Conservation (phyloP, 2,329 filamentous ascomycete species). For the Curvularia hawaiiensis region DNA sequence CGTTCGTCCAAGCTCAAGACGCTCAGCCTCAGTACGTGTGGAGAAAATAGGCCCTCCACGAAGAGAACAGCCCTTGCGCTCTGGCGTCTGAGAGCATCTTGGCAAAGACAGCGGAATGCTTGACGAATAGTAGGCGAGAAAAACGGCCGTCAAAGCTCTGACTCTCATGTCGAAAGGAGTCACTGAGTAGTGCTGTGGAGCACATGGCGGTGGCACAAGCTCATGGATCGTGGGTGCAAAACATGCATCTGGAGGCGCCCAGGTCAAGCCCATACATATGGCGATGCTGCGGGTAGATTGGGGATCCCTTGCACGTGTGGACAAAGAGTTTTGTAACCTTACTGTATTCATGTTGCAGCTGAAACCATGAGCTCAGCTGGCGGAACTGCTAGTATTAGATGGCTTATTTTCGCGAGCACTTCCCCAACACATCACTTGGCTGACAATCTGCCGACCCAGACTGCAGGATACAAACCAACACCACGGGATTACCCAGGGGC, state of each 20-base stretch:
- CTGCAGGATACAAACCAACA: not conserved
- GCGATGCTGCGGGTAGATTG: constrained; percentile 17
- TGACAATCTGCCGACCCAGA: not conserved
- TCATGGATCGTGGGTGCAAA: constrained; percentile 11
- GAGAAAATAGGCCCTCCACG: constrained; percentile 25
- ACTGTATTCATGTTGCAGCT: constrained; percentile 27
- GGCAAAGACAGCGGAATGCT: constrained; percentile 11
- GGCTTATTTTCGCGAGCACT: constrained; percentile 10
- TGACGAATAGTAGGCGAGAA: constrained; percentile 23
- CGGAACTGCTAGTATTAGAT: constrained; percentile 17
- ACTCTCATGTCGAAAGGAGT: constrained; percentile 10
- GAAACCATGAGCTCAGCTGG: constrained; percentile 30
- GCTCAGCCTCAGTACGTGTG: constrained; percentile 40
- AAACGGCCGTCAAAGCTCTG: constrained; percentile 19
- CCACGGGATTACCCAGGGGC: not conserved
- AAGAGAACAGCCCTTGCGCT: constrained; percentile 20
- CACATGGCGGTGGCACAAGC: constrained; percentile 35
- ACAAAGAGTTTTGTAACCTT: constrained; percentile 24
- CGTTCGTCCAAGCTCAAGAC: constrained; percentile 22
- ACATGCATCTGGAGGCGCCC: constrained; percentile 15
- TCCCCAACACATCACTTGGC: constrained; percentile 3
- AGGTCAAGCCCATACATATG: constrained; percentile 18
- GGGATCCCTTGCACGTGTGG: constrained; percentile 24
- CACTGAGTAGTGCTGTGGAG: constrained; percentile 18
- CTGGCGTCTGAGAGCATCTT: constrained; percentile 17